Evolutionary conservation across 352 stramenopile genomes (phyloP), one percentile per base, ranked within the genome.

Genomic region (Pythium brassicae): DNA sequence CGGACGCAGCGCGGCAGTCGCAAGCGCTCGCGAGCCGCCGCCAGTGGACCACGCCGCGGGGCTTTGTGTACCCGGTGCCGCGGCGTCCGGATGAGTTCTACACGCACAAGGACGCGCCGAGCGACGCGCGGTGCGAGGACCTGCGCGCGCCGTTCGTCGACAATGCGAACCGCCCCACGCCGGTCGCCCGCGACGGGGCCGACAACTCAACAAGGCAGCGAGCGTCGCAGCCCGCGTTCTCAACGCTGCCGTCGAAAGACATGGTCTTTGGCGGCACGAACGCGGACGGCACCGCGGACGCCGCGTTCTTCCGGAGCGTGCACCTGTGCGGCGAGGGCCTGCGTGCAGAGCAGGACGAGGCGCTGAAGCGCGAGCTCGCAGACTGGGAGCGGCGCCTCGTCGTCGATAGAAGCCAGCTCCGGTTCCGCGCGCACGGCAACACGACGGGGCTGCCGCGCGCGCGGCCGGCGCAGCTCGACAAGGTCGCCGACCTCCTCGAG

Each of bases 31-130:
- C 78, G 8, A 46, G 57, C 1, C 74, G 71, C 42, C 76, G 73
- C 27, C 71, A 79, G 44, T 96, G 86, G 81, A 96, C 89, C 1
- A 97, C 90, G 0, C 65, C 81, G 40, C 68, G 80, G 12, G 91
- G 91, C 0, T 97, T 97, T 47, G 65, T 95, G 39, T 97, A 97
- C 54, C 91, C 89, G 4, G 73, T 68, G 5, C 83, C 89, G 42
- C 70, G 79, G 2, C 63, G 74, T 4, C 68, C 76, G 12, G 54
- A 48, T 11, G 89, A 97, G 52, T 95, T 90, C 55, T 78, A 83
- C 55, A 76, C 74, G 27, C 86, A 93, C 60, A 55, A 68, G 11
- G 59, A 87, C 43, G 81, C 77, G 15, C 86, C 86, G 0, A 95
- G 81, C 57, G 75, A 81, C 50, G 78, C 85, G 37, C 77, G 91